phyloP scores from a whole-genome alignment of 2,329 filamentous ascomycete genomes.

The Xylaria polymorpha region DNA sequence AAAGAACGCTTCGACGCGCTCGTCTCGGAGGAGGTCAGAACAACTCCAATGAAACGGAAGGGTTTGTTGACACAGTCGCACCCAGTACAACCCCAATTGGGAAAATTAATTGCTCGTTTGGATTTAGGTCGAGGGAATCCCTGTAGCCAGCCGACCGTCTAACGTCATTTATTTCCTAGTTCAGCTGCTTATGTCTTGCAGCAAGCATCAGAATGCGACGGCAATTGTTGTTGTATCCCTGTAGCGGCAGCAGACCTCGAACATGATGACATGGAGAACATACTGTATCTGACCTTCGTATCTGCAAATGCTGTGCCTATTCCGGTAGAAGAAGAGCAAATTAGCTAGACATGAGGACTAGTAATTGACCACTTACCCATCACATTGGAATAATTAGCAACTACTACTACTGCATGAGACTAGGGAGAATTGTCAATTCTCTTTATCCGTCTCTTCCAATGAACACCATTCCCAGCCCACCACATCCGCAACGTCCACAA shows the following conservation, averaged over 20 bases:
- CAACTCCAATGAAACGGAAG: background rate
- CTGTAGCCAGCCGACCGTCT: background rate
- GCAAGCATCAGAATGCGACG: conserved; percentile 2
- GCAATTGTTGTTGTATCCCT: background rate
- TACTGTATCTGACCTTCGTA: background rate
- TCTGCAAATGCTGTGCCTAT: background rate
- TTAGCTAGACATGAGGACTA: background rate
- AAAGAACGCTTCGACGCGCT: background rate
- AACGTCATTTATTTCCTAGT: background rate
- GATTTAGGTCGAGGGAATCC: background rate
- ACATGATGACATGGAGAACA: background rate
- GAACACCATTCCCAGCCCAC: too few species aligned
- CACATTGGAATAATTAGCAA: background rate
- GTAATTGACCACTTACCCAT: background rate
- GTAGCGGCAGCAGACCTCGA: background rate
- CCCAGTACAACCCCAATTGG: background rate
- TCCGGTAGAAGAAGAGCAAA: background rate
- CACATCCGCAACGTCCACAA: too few species aligned
- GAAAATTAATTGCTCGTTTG: background rate
- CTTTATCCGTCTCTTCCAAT: too few species aligned
- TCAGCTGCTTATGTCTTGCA: background rate
- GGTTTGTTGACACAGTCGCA: background rate
- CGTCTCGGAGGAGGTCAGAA: background rate
- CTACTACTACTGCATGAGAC: too few species aligned
- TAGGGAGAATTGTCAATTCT: too few species aligned